Evolutionary conservation across 2,329 filamentous ascomycete species (phyloP), one percentile per base, ranked within the genome.

Genomic region (Ophiosphaerella narmari): DNA sequence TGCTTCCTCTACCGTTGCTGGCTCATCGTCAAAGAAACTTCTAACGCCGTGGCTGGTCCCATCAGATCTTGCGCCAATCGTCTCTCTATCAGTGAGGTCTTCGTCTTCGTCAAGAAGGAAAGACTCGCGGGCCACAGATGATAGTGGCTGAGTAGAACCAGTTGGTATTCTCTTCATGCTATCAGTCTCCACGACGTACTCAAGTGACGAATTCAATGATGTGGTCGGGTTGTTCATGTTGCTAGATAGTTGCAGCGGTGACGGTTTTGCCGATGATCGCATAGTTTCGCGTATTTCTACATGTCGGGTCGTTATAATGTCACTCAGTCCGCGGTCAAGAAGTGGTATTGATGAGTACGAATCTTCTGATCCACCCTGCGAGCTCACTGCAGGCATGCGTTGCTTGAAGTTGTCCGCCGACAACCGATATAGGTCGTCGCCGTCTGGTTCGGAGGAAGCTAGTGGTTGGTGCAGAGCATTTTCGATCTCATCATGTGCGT

Each of bases 301-400:
- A 43, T 57, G 55, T 5, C 45, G 52, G 9, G 61, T 50, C 18
- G 43, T 47, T 26, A 54, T 54, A 16, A 70, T 55, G 8, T 67
- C 68, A 46, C 68, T 72, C 14, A 72, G 67, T 3, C 82, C 88
- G 42, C 88, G 83, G 53, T 93, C 87, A 11, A 95, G 80, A 7
- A 94, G 79, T 4, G 91, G 90, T 31, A 87, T 85, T 0, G 89
- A 92, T 34, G 84, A 87, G 67, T 91, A 91, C 0, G 89, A 93
- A 42, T 87, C 85, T 24, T 84, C 81, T 0, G 90, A 91, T 48
- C 82, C 83, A 13, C 61, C 59, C 12, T 84, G 81, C 23, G 77
- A 71, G 2, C 76, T 72, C 8, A 62, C 55, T 34, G 49, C 59
- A 49, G 60, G 67, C 18, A 57, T 50, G 9, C 61, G 61, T 18